Percentiles rank a stretch among this genome's conserved stretches.
Evolutionary conservation across 305 asterid species (phyloP).

Genomic region (Fraxinus angustifolia): DNA sequence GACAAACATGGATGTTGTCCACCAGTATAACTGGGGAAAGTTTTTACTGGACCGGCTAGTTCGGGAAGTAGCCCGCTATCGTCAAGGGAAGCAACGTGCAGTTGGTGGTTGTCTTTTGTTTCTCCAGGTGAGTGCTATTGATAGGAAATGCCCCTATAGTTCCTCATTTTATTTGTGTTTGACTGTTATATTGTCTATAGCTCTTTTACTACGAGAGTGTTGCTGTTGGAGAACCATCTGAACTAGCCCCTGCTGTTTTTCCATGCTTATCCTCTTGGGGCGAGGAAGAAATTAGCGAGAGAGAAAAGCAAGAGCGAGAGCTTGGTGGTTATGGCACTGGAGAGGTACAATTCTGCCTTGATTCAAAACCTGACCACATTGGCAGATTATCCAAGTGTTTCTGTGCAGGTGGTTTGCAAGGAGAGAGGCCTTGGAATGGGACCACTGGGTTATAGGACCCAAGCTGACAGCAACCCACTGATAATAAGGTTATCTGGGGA

Average conservation of each 20-base stretch:
- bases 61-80: constrained; percentile 92
- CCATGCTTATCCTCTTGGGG: constrained; percentile 97
- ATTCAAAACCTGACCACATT: constrained; percentile 8
- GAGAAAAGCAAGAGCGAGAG: constrained; percentile 90
- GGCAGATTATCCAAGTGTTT: constrained; percentile 22
- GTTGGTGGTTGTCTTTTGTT: constrained; percentile 98
- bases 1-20: constrained; percentile 82
- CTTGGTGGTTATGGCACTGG: constrained; percentile 98
- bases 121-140: constrained; percentile 67
- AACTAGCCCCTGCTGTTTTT: constrained; percentile 75
- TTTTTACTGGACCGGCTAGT: constrained; percentile 91
- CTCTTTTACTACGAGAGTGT: constrained; percentile 95
- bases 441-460: constrained; percentile 50
- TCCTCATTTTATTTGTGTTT: constrained; percentile 4
- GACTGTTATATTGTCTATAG: constrained; percentile 38
- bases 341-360: constrained; percentile 54
- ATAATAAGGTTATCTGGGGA: constrained; percentile 36
- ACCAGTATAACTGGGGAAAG: constrained; percentile 95
- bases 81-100: constrained; percentile 96
- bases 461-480: constrained; percentile 39
- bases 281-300: constrained; percentile 92
- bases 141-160: constrained; percentile 4
- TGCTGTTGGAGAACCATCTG: constrained; percentile 88
- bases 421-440: constrained; percentile 97
- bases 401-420: constrained; percentile 79